Evolutionary conservation across 2,329 filamentous ascomycete species (phyloP), one percentile per base, ranked within the genome.

Genomic region (Trichoderma oligosporum): DNA sequence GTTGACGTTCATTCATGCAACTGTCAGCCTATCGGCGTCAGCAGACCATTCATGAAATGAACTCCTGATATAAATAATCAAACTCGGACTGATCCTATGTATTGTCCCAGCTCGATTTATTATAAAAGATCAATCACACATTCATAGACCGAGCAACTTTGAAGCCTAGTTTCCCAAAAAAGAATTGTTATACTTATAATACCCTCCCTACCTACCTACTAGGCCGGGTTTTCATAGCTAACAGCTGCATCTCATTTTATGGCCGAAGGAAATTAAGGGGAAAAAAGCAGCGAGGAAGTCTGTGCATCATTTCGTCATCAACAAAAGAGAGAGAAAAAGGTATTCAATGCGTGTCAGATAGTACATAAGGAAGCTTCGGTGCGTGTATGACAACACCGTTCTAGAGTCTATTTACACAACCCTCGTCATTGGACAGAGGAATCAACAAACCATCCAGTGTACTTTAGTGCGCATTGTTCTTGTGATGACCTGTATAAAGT

Each of bases 381-480:
- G 48, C 38, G 56, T 38, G 31, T 16, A 53, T 42, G 27, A 42
- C 44, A 56, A 31, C 67, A 69, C 69, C 65, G 42, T 64, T 69
- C 64, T 68, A 67, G 64, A 68, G 65, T 69, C 72, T 76, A 77
- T 76, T 65, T 76, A 76, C 74, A 77, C 69, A 67, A 63, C 67
- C 67, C 45, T 47, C 42, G 8, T 64, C 62, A 51, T 63, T 58
- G 56, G 63, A 61, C 54, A 66, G 60, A 62, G 61, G 59, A 58
- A 63, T 61, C 62, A 58, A 61, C 61, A 49, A 63, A 60, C 64
- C 58, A 49, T 55, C 58, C 38, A 52, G 55, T 55, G 48, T 60
- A 57, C 41, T 72, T 80, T 95, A 99, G 83, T 99, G 94, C 69
- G 91, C 89, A 78, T 99, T 95, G 88, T 99, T 97, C 89, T 99